Conservation (phyloP, 192 early-diverging fungal genomes). For the Phlyctochytrium arcticum region DNA sequence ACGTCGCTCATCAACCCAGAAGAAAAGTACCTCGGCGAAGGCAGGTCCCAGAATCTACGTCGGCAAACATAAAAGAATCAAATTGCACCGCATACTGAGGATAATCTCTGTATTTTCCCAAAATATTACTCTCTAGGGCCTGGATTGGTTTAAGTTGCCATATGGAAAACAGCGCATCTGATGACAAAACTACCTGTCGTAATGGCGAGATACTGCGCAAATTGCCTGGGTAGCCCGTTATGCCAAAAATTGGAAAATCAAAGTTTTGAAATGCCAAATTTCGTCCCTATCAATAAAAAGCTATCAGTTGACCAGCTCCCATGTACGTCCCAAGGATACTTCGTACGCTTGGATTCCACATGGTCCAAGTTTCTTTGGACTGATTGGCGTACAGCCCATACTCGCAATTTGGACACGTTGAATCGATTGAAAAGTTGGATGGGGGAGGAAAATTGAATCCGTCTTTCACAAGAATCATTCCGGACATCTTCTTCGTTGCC, state of each 20-base stretch:
- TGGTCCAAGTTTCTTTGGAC: constrained; percentile 34
- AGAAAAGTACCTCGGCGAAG: constrained; percentile 54
- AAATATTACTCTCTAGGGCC: constrained; percentile 43
- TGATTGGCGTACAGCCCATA: constrained; percentile 64
- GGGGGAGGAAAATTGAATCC: constrained; percentile 29
- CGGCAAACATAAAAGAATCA: constrained; percentile 65
- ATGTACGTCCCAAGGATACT: neutral
- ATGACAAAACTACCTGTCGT: neutral
- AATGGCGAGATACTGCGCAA: constrained; percentile 1
- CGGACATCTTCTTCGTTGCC: constrained; percentile 48
- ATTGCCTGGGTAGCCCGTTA: constrained; percentile 8
- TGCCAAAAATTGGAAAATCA: constrained; percentile 66
- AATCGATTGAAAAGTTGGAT: constrained; percentile 49
- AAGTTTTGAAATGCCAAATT: constrained; percentile 49
- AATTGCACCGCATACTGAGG: constrained; percentile 71
- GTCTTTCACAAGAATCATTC: constrained; percentile 48
- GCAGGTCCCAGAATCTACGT: constrained; percentile 63
- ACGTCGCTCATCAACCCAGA: too few relatives aligned
- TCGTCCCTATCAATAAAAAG: constrained; percentile 48
- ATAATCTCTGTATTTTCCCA: constrained; percentile 47
- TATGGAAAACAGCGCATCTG: neutral
- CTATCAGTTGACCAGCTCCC: neutral
- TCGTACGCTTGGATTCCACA: constrained; percentile 67
- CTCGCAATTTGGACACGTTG: constrained; percentile 63
- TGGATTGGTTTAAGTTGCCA: constrained; percentile 16